Conservation (phyloP, 169 alveolate genomes). For the Plasmodium inui region DNA sequence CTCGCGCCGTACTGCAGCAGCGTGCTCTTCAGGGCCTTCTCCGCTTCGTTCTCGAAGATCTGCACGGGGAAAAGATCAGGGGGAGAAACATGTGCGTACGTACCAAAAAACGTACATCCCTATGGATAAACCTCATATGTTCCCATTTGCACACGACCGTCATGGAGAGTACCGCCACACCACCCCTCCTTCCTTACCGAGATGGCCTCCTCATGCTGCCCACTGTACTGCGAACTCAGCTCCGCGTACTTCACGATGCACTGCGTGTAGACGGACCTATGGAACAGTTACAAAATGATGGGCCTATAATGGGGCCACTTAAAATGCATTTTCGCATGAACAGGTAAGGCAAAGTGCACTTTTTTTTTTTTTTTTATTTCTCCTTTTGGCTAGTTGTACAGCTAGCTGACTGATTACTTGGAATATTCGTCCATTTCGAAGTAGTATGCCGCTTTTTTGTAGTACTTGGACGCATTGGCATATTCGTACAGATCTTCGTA, state of each 20-base stretch:
- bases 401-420: slow-evolving; percentile 15
- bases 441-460: slow-evolving; percentile 76
- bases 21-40: slow-evolving; percentile 73
- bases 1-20: slow-evolving; percentile 76
- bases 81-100: neutral
- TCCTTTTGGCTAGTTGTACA: neutral
- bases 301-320: neutral
- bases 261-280: slow-evolving; percentile 61
- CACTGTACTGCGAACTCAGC: slow-evolving; percentile 58
- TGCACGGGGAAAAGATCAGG: neutral
- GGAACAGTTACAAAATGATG: neutral
- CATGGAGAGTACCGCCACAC: neutral
- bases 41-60: slow-evolving; percentile 77
- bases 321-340: slow-evolving; percentile 12
- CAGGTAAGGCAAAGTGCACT: neutral
- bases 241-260: slow-evolving; percentile 77
- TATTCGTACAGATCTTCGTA: slow-evolving; percentile 61
- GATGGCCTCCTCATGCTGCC: slow-evolving; percentile 73
- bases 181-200: slow-evolving; percentile 22
- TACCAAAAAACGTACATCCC: neutral
- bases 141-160: neutral
- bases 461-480: slow-evolving; percentile 58
- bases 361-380: slow-evolving; percentile 16
- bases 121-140: neutral
- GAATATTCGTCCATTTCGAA: slow-evolving; percentile 79